phyloP scores from a whole-genome alignment of 1,284 basidiomycete genomes.

The Inonotus hispidus region DNA sequence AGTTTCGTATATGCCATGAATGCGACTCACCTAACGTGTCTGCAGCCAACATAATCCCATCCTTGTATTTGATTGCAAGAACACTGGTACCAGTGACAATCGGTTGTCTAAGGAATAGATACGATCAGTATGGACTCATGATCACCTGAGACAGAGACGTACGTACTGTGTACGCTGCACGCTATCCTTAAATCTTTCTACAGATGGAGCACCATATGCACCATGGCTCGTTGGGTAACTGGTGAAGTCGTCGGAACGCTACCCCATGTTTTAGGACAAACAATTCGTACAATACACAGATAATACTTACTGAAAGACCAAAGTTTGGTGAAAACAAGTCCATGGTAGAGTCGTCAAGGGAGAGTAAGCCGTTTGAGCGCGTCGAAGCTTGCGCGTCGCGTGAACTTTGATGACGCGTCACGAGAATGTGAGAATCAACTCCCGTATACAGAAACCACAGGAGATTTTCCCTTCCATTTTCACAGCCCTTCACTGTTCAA shows the following conservation, averaged over 20 bases:
- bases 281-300: not conserved
- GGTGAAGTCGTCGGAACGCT: slow-evolving; percentile 70
- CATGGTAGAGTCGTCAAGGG: slow-evolving; percentile 36
- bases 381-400: slow-evolving; percentile 9
- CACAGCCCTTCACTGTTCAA: not conserved
- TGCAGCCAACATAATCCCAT: slow-evolving; percentile 98
- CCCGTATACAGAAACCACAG: not conserved
- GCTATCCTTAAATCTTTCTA: slow-evolving; percentile 55
- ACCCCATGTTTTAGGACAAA: slow-evolving; percentile 34
- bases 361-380: not conserved
- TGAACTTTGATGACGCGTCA: slow-evolving; percentile 5
- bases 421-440: not conserved
- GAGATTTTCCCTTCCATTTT: not conserved
- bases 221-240: slow-evolving; percentile 68
- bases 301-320: slow-evolving; percentile 64
- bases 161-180: slow-evolving; percentile 75
- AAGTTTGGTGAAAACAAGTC: slow-evolving; percentile 79
- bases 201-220: slow-evolving; percentile 38
- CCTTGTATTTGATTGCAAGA: slow-evolving; percentile 90
- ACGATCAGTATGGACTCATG: not conserved
- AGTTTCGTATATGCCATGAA: not conserved
- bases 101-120: slow-evolving; percentile 60
- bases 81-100: slow-evolving; percentile 97
- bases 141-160: not conserved
- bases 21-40: slow-evolving; percentile 80